phyloP scores from a whole-genome alignment of 352 stramenopile genomes.

The Phytophthora colocasiae region DNA sequence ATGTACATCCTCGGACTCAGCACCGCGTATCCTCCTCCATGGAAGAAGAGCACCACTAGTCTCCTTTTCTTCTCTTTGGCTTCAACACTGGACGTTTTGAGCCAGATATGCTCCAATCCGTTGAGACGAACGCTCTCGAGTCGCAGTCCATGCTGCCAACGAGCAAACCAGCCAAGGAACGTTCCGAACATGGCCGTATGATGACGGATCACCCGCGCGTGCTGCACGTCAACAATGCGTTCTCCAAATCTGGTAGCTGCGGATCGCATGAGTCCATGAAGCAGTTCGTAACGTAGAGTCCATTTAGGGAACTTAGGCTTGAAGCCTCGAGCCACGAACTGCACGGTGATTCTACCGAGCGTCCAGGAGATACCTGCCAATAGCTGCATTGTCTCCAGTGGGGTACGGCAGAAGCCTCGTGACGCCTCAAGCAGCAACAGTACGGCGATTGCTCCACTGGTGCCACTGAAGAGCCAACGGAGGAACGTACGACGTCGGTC shows the following conservation, averaged over 20 bases:
- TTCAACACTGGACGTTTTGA: conserved; percentile 21
- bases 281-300: conserved; percentile 54
- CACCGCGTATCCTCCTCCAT: conserved; percentile 59
- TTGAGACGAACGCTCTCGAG: conserved; percentile 39
- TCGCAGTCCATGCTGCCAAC: conserved; percentile 26
- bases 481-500: conserved; percentile 11
- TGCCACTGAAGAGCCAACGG: conserved; percentile 22
- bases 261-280: conserved; percentile 33
- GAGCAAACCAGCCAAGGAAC: conserved; percentile 31
- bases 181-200: conserved; percentile 37
- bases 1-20: conserved; percentile 52
- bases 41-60: conserved; percentile 57
- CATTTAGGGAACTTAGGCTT: conserved; percentile 49
- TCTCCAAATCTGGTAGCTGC: conserved; percentile 36
- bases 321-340: conserved; percentile 40
- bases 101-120: conserved; percentile 62
- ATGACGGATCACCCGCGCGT: conserved; percentile 34
- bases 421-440: conserved; percentile 20
- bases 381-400: conserved; percentile 29
- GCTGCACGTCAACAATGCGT: conserved; percentile 26
- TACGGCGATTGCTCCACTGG: not conserved
- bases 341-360: conserved; percentile 14
- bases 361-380: conserved; percentile 25
- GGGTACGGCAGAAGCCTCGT: conserved; percentile 36
- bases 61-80: conserved; percentile 14